Evolutionary conservation across 2,329 filamentous ascomycete species (phyloP), one percentile per base, ranked within the genome.

Genomic region (Trichoderma simmonsii): DNA sequence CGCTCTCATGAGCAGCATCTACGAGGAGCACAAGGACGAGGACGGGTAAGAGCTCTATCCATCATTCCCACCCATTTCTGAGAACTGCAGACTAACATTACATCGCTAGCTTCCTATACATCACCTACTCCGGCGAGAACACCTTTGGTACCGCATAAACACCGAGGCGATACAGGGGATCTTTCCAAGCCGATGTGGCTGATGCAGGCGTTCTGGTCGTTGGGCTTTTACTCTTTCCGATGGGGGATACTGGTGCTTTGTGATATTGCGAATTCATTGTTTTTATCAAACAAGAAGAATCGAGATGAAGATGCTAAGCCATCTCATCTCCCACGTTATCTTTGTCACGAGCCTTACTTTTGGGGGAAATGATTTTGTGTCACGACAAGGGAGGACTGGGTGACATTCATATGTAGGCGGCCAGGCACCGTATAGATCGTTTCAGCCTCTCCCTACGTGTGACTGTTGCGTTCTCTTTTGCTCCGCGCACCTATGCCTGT

Each of bases 61-160:
- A 12, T 18, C n/a, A 21, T 39, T 26, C 7, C 11, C 39, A 6
- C 24, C 15, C 51, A 26, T n/a, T 4, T 18, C 8, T 4, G 3
- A 14, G 39, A 48, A 57, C 21, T 21, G 26, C 21, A 32, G 18
- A 21, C 71, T 64, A 61, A 71, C 61, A 26, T 66, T 59, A 1
- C 39, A 69, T 75, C 78, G 74, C 78, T 69, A 94, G 93, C 65
- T 97, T 98, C 88, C 89, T 99, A 73, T 99, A 99, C 87, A 99
- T 99, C 86, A 98, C 95, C 78, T 97, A 97, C 88, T 98, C 95
- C 65, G 96, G 96, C 85, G 96, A 98, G 90, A 99, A 98, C 89
- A 99, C 96, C 70, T 99, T 99, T 81, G 96, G 96, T 80, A 75
- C 73, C 66, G 77, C 76, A 67, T 80, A 77, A 72, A 34, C 59